These are phyloP conservation scores for Iodosphaeria phyllophila DNA, from an alignment of 2,329 filamentous ascomycete species.

Conservation along the genomic window DNA sequence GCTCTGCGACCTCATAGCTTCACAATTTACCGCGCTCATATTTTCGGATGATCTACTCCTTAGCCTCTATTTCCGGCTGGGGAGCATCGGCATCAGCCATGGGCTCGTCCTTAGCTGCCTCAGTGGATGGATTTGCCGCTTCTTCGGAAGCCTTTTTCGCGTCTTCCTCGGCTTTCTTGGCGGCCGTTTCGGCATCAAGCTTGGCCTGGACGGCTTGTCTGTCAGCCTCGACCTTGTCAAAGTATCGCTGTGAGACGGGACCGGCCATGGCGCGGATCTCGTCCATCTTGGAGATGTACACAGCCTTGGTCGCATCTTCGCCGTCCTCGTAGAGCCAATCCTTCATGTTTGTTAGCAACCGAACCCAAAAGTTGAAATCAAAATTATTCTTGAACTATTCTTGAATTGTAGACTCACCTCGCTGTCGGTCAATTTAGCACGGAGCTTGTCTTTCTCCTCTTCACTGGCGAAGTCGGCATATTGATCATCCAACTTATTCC, in stretches of 20 bases:
- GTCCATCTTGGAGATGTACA: slow-evolving; percentile 89
- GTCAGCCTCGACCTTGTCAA: slow-evolving; percentile 83
- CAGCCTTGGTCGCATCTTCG: slow-evolving; percentile 81
- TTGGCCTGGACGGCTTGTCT: slow-evolving; percentile 61
- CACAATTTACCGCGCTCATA: too few relatives aligned
- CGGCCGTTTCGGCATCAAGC: slow-evolving; percentile 59
- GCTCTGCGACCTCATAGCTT: too few relatives aligned
- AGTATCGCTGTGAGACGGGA: slow-evolving; percentile 83
- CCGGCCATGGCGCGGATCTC: slow-evolving; percentile 84
- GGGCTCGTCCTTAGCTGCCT: slow-evolving; percentile 35
- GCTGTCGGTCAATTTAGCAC: slow-evolving; percentile 60
- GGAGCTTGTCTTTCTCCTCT: slow-evolving; percentile 78
- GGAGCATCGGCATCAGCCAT: slow-evolving; percentile 42
- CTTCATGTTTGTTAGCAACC: slow-evolving; percentile 24
- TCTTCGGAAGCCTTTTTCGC: slow-evolving; percentile 31
- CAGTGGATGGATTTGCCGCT: slow-evolving; percentile 28
- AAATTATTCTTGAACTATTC: not conserved
- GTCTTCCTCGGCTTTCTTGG: slow-evolving; percentile 48
- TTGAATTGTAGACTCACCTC: slow-evolving; percentile 48
- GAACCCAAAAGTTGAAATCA: slow-evolving; percentile 7
- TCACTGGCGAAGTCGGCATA: slow-evolving; percentile 80
- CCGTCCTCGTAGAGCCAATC: slow-evolving; percentile 98
- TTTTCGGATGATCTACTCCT: slow-evolving; percentile 3
- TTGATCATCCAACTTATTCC: slow-evolving; percentile 84
- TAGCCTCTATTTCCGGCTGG: slow-evolving; percentile 28